Evolutionary conservation across 192 early-diverging fungal genomes (phyloP), one percentile per base, ranked within the genome.

Genomic region (Haplosporangium gracile): DNA sequence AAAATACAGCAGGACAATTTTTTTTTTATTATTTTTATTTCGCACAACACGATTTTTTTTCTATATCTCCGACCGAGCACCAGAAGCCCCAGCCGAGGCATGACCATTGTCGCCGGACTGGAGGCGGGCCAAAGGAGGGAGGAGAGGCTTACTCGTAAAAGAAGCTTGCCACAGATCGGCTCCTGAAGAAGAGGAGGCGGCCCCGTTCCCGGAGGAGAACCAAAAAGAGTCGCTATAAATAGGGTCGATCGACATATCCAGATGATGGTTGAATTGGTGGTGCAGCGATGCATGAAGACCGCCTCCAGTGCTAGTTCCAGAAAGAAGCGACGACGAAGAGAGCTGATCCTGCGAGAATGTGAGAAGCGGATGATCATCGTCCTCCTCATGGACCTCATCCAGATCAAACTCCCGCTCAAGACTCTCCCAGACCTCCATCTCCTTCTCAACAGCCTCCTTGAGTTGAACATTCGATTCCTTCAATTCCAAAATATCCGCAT

Each of bases 341-440:
- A 42, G 70, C 20, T 71, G 70, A 39, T 42, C 70, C 36, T 42
- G 70, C 20, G 70, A 39, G 70, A 42, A 42, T 9, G n/a, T 42
- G 22, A 38, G 7, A 22, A 9, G 22, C 10, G 70, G 70, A 22
- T 42, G 70, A 71, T n/a, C 29, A 36, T 74, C 26, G 13, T 43
- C 72, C 11, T 43, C 16, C 1, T 36, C 32, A 2, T 6, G 2
- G 36, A 36, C 72, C 4, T 24, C 34, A 24, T 71, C 70, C 11
- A 71, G 70, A 38, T 71, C 70, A 29, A 43, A 63, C 71, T 85
- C 84, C 47, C 76, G 84, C 29, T 86, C 84, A 63, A 86, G 72
- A 22, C 40, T 74, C 57, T 80, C 84, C 84, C 84, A 86, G 11
- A 72, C 29, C 47, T 77, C 79, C 74, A 81, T 77, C 53, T 80